Base-by-base conservation (phyloP, 2,329 filamentous ascomycete genomes). In the Cytospora piceicola region DNA sequence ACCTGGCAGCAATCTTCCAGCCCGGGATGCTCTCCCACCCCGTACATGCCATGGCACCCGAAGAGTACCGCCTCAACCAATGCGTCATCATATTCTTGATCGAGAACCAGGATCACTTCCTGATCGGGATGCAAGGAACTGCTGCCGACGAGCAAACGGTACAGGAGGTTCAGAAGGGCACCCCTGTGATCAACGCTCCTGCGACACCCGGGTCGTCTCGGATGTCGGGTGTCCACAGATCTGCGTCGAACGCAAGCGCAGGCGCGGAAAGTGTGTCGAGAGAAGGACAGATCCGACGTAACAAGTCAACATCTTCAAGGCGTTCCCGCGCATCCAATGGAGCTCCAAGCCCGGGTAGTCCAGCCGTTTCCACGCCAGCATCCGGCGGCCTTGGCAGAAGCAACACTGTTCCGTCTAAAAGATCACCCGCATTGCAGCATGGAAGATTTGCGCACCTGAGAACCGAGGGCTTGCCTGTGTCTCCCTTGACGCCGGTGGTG, bases 111-210 rank as follows among this genome's bases (percentile, higher is more conserved):
- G 95, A 99, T 74, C 92, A 97, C 77, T 99, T 99, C 82, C 82
- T 99, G 70, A 96, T 99, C 70, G 95, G 95, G 63, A 99, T 99
- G 95, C 92, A 93, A 75, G 95, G 95, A 54, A 97, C 94, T n/a
- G 94, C 88, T n/a, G 92, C 94, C n/a, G 94, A 97, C 74, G 92
- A 96, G 74, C 89, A 85, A 74, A 89, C 86, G 1, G 84, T 85
- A 71, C 81, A 85, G 71, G 84, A 86, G 71, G 84, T 90, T 53
- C 83, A 88, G 69, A 89, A 94, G 73, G 92, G 91, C 64, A 90
- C 90, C 3, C 85, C 86, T 4, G 80, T 82, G 70, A 81, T 76
- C 53, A 78, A 81, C 60, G 77, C 77, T 32, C 83, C 76, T 71
- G 77, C 73, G 70, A 86, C 85, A 69, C 79, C 84, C 65, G 80